Evolutionary conservation across 495 filamentous ascomycete species (phyloP), one percentile per base, ranked within the genome.

Genomic region (Penicillium soppii): DNA sequence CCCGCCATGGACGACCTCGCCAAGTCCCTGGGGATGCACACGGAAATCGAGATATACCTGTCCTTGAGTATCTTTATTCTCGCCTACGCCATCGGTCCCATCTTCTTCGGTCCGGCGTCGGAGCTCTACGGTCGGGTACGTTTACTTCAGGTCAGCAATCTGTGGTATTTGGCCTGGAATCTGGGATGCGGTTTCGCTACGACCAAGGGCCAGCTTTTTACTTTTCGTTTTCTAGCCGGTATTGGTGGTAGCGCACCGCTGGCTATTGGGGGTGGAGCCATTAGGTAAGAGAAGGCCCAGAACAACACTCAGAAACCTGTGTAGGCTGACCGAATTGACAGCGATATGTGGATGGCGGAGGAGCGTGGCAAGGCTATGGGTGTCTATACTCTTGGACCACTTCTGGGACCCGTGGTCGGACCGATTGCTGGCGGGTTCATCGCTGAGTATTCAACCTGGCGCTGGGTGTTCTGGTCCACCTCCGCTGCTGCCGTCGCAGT

Each of bases 151-250:
- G 26, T 73, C 0, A 57, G 69, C 4, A 85, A 81, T 52, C 33
- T 80, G 1, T 86, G 79, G 61, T 83, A 80, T 42, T 55, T 86
- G 0, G 52, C 77, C 29, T 88, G 81, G 65, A 85, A 80, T 42
- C 36, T 80, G 2, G 77, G 61, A 7, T 84, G 79, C 54, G 83
- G 79, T 0, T 71, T 85, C 32, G 69, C 78, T 1, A 61, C 63
- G 12, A 81, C 66, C 8, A 66, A 58, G 5, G 62, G 43, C 1
- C 73, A 81, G 53, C 65, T 84, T 48, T 63, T 84, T 22, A 75
- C 60, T 5, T 82, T 80, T 55, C 77, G 82, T 0, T 82, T 85
- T 50, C 57, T 86, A 1, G 54, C 75, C 1, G 83, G 83, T 0
- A 47, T 82, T 0, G 75, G 74, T 4, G 78, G 74, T 0, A 66